Evolutionary conservation across 768 basidiomycete genomes (phyloP), one percentile per base, ranked within the genome.

Genomic region (Pulveroboletus ravenelii): DNA sequence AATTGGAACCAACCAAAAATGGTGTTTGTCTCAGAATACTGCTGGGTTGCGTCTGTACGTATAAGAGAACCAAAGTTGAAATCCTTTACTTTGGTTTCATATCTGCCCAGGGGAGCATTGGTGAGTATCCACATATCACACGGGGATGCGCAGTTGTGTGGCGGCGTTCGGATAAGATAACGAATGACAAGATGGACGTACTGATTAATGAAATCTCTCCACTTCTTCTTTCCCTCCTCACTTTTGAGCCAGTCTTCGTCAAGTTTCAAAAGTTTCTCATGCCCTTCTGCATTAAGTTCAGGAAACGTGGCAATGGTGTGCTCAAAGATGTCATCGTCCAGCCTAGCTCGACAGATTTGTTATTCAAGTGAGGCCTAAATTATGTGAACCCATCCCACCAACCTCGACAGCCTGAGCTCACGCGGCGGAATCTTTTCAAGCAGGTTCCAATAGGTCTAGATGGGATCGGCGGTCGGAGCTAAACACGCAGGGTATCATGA

Each of bases 1-100:
- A 13, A 32, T 14, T 18, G 15, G 50, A 46, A 25, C 64, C 79
- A 17, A 89, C 93, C 94, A 63, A 99, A 93, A 56, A 97, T 95
- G 6, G 93, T 89, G 72, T 98, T 99, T 30, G 75, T 79, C 74
- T 98, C 88, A 10, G 80, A 82, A 68, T 98, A 99, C 64, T 94
- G 92, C 49, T 80, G 76, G 42, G 72, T 74, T 34, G 86, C 78
- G 62, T 96, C 81, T 41, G 80, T 85, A 45, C 96, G 81, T 56
- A 99, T 87, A 57, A 99, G 74, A 2, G 91, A 97, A 17, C 96
- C 96, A 70, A 97, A 97, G 77, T 98, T 98, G 72, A 87, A 91
- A 58, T 97, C 93, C 62, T 88, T 87, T 47, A 98, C 75, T 62
- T 87, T 89, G 51, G 87, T 84, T 72, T 95, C 88, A 72, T 94